phyloP scores from a whole-genome alignment of 1,284 basidiomycete genomes.

The Rhodofomes roseus region DNA sequence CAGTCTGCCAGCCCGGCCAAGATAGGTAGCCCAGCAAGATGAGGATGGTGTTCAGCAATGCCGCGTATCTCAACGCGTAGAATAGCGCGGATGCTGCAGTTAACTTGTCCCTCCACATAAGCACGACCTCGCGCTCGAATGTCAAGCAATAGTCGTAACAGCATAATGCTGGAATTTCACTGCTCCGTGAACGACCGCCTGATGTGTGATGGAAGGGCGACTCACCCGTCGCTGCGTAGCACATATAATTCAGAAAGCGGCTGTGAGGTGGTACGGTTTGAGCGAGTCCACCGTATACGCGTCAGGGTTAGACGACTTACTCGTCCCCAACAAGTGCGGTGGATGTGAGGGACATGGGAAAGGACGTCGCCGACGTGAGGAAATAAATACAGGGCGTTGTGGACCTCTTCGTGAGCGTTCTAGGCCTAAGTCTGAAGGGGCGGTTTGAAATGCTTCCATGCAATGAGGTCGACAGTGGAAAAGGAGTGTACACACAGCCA shows the following conservation, averaged over 20 bases:
- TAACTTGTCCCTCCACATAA: constrained; percentile 9
- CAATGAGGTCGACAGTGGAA: too few species aligned
- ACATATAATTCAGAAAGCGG: background rate
- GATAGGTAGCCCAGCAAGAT: constrained; percentile 1
- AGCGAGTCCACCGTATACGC: too few species aligned
- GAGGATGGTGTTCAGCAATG: constrained; percentile 8
- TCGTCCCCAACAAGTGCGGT: background rate
- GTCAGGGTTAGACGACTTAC: background rate
- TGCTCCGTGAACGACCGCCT: too few species aligned
- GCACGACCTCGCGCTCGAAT: constrained; percentile 7
- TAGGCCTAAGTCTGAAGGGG: too few species aligned
- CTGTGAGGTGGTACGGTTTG: background rate
- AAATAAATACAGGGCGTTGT: background rate
- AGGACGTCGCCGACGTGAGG: background rate
- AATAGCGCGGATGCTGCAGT: constrained; percentile 5
- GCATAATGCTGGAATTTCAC: constrained; percentile 8
- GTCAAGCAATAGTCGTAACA: constrained; percentile 14
- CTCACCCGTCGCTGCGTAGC: background rate
- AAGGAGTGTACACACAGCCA: too few species aligned
- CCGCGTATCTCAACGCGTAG: constrained; percentile 11
- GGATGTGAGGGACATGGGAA: background rate
- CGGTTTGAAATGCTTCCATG: too few species aligned
- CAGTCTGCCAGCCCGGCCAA: background rate
- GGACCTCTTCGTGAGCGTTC: too few species aligned
- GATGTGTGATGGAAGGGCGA: background rate